Evolutionary conservation across 805 yeast species (phyloP), one percentile per base, ranked within the genome.

Genomic region (Saturnispora dispora): DNA sequence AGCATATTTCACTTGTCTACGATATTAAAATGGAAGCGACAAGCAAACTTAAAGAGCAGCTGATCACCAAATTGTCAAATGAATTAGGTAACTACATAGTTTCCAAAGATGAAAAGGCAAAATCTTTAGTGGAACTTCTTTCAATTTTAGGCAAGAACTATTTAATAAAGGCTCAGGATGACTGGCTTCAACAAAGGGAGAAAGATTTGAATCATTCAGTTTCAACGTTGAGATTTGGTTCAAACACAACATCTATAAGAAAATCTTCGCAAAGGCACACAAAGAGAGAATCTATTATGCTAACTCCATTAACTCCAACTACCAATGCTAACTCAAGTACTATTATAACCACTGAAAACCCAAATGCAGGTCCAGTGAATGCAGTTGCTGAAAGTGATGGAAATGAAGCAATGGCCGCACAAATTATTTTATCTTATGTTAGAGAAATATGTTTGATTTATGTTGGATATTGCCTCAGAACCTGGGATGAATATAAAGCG

Each of bases 11-110:
- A 22, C 43, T 57, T 22, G 32, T 52, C 6, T 48, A 52, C 47
- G 50, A 55, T 18, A 15, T 58, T 15, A 58, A 55, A 36, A 5
- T 46, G 17, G 47, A 64, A 60, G 69, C 44, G 69, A 45, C 58
- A 17, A 59, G 62, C 6, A 53, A 52, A 11, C 36, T 63, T 28
- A 53, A 53, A 3, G 60, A 62, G n/a, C 42, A 50, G 20, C 50
- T 65, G 25, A 55, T 59, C 2, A 50, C 49, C 13, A 45, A 51
- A 23, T 51, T 65, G 17, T 50, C 55, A 3, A 50, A 56, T 55
- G 66, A 65, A 45, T 48, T 65, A 8, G 39, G 40, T 10, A 8
- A 23, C 11, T 43, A 49, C 20, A 55, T 63, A 1, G 46, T 48
- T 10, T 56, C 56, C 8, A 57, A 63, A 5, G 50, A 42, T 10